phyloP scores from a whole-genome alignment of 75 land plant species.

The Selaginella tamariscina region DNA sequence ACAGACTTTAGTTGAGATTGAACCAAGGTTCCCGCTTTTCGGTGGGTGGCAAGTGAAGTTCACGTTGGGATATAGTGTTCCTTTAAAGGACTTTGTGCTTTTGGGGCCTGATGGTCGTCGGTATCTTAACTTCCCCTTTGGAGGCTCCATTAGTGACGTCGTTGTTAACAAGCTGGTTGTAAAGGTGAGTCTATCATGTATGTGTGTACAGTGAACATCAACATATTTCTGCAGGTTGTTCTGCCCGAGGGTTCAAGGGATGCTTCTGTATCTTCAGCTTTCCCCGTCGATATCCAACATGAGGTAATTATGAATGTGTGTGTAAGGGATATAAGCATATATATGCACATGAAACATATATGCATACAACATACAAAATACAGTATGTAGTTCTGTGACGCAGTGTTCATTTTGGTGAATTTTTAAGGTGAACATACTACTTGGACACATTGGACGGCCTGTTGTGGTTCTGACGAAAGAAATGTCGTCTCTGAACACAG shows the following conservation, averaged over 20 bases:
- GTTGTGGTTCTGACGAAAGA: slow-evolving; percentile 66
- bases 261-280: slow-evolving; percentile 48
- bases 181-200: slow-evolving; percentile 64
- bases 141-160: slow-evolving; percentile 52
- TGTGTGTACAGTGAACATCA: too few relatives aligned
- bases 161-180: slow-evolving; percentile 59
- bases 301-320: too few relatives aligned
- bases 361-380: not conserved
- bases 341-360: too few relatives aligned
- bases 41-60: slow-evolving; percentile 96
- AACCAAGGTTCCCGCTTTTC: slow-evolving; percentile 91
- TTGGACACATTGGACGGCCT: slow-evolving; percentile 77
- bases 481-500: slow-evolving; percentile 79
- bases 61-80: slow-evolving; percentile 89
- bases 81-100: slow-evolving; percentile 77
- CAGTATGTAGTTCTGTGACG: not conserved
- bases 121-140: slow-evolving; percentile 65
- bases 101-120: slow-evolving; percentile 47
- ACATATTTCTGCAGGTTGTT: slow-evolving; percentile 46
- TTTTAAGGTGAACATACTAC: slow-evolving; percentile 61
- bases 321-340: too few relatives aligned
- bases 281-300: slow-evolving; percentile 43
- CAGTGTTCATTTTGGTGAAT: not conserved
- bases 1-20: slow-evolving; percentile 90
- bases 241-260: slow-evolving; percentile 87